These are phyloP conservation scores for Solanum arcanum DNA, from an alignment of 257 asterid species.

Conservation along the genomic window DNA sequence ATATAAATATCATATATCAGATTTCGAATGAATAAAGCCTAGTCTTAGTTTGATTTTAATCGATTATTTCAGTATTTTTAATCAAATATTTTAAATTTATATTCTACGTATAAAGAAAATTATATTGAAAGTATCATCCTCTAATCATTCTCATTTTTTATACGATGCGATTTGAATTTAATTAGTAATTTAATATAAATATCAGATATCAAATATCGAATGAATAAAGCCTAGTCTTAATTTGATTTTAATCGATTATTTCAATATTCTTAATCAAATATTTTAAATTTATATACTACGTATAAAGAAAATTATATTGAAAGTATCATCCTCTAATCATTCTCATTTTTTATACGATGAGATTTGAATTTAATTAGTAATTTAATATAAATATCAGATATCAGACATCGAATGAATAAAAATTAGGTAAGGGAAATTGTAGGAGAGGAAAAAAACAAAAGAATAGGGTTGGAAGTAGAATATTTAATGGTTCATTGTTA, in stretches of 20 bases:
- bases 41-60: too few species aligned
- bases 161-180: neutral
- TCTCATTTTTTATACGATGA: accelerated
- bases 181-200: accelerated
- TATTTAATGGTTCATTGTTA: neutral
- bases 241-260: too few species aligned
- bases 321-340: accelerated
- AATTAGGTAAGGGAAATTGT: neutral
- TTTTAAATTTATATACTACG: accelerated
- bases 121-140: accelerated
- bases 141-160: too few species aligned
- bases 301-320: neutral
- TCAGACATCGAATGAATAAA: neutral
- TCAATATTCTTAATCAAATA: accelerated
- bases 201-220: too few species aligned
- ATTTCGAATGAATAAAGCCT: neutral
- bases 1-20: too few species aligned
- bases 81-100: too few species aligned
- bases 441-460: neutral
- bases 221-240: too few species aligned
- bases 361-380: neutral
- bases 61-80: accelerated
- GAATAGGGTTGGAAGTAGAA: neutral
- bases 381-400: too few species aligned
- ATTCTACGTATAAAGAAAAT: accelerated